Conservation (phyloP, 192 early-diverging fungal species). For the Coemansia reversa region DNA sequence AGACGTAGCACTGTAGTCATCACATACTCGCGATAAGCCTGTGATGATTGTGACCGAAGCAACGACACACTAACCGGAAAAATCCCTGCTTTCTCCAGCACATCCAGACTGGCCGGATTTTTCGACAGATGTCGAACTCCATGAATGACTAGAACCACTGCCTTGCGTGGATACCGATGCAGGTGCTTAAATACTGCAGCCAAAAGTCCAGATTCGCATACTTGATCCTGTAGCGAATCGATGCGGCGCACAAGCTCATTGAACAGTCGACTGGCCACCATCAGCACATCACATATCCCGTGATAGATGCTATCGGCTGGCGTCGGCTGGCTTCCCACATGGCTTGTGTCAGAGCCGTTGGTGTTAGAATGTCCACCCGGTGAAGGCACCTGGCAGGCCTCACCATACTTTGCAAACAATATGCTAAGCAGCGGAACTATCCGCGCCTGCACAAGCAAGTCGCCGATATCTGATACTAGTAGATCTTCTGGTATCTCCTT, state of each 20-base stretch:
- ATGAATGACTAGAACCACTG: conserved; percentile 44
- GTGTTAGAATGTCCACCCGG: conserved; percentile 8
- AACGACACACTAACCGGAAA: conserved; percentile 40
- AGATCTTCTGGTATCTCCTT: conserved; percentile 42
- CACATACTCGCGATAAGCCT: conserved; percentile 51
- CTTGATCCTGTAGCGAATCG: conserved; percentile 40
- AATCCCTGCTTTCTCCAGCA: conserved; percentile 48
- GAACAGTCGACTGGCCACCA: conserved; percentile 40
- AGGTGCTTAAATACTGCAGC: conserved; percentile 29
- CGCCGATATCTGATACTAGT: conserved; percentile 33
- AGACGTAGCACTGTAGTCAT: conserved; percentile 51
- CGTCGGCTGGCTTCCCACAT: conserved; percentile 20
- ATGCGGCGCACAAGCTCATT: conserved; percentile 47
- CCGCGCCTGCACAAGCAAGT: conserved; percentile 34
- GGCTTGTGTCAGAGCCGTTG: conserved; percentile 26
- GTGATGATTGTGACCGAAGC: conserved; percentile 26
- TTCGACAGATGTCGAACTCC: conserved; percentile 51
- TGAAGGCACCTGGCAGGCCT: conserved; percentile 42
- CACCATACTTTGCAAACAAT: conserved; percentile 45
- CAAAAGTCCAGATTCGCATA: conserved; percentile 50
- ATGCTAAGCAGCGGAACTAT: conserved; percentile 21
- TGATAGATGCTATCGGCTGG: conserved; percentile 44
- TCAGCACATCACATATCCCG: conserved; percentile 44
- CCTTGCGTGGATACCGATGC: conserved; percentile 46
- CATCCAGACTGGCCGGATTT: conserved; percentile 50